Evolutionary conservation across 495 filamentous ascomycete species (phyloP).

Genomic region (Pseudoneurospora amorphoporcata): DNA sequence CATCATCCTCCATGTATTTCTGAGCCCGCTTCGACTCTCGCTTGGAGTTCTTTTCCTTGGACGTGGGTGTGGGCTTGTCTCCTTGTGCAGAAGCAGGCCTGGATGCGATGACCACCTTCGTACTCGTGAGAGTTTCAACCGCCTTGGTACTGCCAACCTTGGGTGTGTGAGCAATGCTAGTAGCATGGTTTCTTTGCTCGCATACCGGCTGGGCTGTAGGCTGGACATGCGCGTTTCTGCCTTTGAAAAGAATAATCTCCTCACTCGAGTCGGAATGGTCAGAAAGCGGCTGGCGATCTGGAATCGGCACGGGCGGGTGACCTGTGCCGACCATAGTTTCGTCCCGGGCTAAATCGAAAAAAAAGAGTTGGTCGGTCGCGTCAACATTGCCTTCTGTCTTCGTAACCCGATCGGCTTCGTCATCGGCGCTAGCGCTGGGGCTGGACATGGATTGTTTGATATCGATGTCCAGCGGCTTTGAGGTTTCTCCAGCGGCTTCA

Average conservation of each 20-base stretch:
- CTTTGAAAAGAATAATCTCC: conserved; percentile 57
- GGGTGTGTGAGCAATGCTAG: neutral
- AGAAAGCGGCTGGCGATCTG: conserved; percentile 22
- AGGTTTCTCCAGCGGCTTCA: neutral
- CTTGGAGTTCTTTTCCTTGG: neutral
- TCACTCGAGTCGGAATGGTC: conserved; percentile 46
- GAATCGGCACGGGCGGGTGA: conserved; percentile 1
- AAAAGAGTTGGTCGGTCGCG: conserved; percentile 9
- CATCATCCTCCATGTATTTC: conserved; percentile 9
- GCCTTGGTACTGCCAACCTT: neutral
- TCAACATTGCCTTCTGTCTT: neutral
- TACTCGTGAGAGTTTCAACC: neutral
- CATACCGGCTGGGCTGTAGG: conserved; percentile 2
- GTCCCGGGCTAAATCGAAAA: conserved; percentile 16
- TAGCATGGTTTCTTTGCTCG: neutral
- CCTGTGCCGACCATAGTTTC: neutral
- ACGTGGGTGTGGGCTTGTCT: neutral
- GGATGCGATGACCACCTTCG: neutral
- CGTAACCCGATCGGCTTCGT: neutral
- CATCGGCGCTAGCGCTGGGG: neutral
- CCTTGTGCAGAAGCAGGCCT: neutral
- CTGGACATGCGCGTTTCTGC: conserved; percentile 26
- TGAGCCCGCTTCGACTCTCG: neutral
- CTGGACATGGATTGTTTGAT: neutral
- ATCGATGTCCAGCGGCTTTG: neutral